Percentiles rank a stretch among this genome's conserved stretches.
Conservation (phyloP, 2,329 filamentous ascomycete genomes). For the Penicillium nordicum region DNA sequence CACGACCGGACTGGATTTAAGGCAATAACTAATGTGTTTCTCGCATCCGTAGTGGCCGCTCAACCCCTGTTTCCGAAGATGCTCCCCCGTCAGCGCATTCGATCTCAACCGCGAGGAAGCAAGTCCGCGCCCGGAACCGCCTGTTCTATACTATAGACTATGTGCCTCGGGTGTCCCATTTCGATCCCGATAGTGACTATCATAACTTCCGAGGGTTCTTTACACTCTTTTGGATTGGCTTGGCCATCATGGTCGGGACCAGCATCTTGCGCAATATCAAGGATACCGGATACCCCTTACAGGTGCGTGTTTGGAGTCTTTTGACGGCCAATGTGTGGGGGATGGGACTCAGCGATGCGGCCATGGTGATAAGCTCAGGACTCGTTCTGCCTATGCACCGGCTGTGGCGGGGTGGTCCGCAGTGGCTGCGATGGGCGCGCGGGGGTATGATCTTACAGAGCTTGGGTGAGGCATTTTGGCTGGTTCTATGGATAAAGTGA, state of each 20-base stretch:
- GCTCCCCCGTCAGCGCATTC: constrained; percentile 89
- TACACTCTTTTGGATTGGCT: constrained; percentile 93
- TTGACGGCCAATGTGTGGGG: constrained; percentile 89
- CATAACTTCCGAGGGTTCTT: constrained; percentile 97
- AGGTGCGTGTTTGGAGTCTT: constrained; percentile 80
- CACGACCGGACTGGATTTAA: neutral
- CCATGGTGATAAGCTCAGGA: constrained; percentile 77
- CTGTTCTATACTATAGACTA: constrained; percentile 94
- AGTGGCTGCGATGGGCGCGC: constrained; percentile 66
- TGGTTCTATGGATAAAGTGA: constrained; percentile 72
- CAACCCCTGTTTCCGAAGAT: constrained; percentile 80
- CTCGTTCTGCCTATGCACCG: constrained; percentile 71
- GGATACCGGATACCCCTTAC: constrained; percentile 83
- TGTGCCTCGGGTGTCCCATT: constrained; percentile 85
- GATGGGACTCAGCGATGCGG: constrained; percentile 73
- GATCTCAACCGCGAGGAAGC: constrained; percentile 78
- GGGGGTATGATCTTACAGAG: constrained; percentile 82
- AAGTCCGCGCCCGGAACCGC: constrained; percentile 74
- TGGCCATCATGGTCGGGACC: constrained; percentile 95
- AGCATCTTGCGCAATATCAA: constrained; percentile 90
- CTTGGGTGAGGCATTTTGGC: constrained; percentile 74
- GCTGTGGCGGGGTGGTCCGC: constrained; percentile 57
- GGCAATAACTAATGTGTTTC: constrained; percentile 3
- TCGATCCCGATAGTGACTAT: constrained; percentile 88
- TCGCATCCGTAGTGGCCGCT: constrained; percentile 62